Evolutionary conservation across 768 basidiomycete species (phyloP).

Genomic region (Cubamyces sp.): DNA sequence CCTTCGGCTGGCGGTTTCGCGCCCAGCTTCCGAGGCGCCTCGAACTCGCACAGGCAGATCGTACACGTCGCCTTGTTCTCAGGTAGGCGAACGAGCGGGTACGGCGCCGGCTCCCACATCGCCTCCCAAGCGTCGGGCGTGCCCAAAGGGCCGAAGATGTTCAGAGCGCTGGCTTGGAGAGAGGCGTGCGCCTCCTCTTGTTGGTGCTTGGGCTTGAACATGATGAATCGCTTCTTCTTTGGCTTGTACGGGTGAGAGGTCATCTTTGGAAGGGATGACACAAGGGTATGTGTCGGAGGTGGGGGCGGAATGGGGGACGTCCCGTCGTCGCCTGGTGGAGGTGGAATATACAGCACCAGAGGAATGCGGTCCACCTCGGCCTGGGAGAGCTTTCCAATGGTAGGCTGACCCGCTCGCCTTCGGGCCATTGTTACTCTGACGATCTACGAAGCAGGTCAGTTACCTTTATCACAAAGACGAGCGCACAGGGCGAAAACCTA

Average conservation of each 20-base stretch:
- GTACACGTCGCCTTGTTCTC: constrained; percentile 84
- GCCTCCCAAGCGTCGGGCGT: constrained; percentile 61
- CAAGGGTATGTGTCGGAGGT: not conserved
- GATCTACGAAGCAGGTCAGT: not conserved
- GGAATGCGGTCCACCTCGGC: constrained; percentile 22
- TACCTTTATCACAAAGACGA: no score
- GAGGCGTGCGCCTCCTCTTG: not conserved
- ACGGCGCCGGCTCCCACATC: constrained; percentile 73
- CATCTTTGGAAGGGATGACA: not conserved
- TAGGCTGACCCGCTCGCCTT: not conserved
- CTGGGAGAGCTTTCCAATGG: constrained; percentile 15
- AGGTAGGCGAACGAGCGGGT: constrained; percentile 81
- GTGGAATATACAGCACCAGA: constrained; percentile 22
- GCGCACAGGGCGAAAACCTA: not conserved
- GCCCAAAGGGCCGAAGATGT: not conserved
- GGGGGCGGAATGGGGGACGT: not conserved
- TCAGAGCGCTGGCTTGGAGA: not conserved
- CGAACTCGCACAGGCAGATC: constrained; percentile 84
- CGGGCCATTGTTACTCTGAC: not conserved
- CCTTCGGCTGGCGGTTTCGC: constrained; percentile 24
- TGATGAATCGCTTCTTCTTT: constrained; percentile 17
- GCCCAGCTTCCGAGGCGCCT: constrained; percentile 54
- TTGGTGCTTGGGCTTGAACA: not conserved
- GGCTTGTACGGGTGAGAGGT: not conserved
- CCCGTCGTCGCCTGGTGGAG: constrained; percentile 2